These are phyloP conservation scores for Botryobasidium botryosum DNA, from an alignment of 768 basidiomycete species.

Conservation along the genomic window DNA sequence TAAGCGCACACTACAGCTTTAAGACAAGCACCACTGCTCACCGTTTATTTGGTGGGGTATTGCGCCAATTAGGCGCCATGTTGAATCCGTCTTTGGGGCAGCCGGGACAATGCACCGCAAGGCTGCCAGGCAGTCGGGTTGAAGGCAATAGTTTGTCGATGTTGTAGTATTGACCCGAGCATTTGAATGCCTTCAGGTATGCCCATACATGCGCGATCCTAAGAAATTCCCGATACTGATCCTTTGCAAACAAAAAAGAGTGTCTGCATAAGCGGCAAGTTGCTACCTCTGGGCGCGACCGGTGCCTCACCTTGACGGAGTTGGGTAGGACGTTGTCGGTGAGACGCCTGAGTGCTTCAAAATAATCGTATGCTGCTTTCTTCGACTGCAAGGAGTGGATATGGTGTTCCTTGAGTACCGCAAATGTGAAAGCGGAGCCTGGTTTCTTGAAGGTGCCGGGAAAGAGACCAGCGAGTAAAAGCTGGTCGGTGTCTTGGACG, in stretches of 20 bases:
- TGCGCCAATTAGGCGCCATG: no score
- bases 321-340: not conserved
- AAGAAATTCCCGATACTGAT: constrained; percentile 4
- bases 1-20: no score
- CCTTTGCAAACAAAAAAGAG: not conserved
- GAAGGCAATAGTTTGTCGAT: no score
- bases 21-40: no score
- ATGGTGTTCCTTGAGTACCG: constrained; percentile 1
- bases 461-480: not conserved
- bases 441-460: not conserved
- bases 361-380: constrained; percentile 3
- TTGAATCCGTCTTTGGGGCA: no score
- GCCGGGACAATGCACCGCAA: no score
- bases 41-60: no score
- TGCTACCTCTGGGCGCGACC: no score
- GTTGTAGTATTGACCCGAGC: no score
- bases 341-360: not conserved
- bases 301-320: not conserved
- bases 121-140: no score
- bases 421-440: constrained; percentile 2
- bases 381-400: not conserved
- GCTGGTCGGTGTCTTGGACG: not conserved
- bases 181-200: not conserved
- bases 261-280: no score
- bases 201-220: not conserved